Evolutionary conservation across 148 eudicot species (phyloP).

Genomic region (Nepenthes mirabilis): DNA sequence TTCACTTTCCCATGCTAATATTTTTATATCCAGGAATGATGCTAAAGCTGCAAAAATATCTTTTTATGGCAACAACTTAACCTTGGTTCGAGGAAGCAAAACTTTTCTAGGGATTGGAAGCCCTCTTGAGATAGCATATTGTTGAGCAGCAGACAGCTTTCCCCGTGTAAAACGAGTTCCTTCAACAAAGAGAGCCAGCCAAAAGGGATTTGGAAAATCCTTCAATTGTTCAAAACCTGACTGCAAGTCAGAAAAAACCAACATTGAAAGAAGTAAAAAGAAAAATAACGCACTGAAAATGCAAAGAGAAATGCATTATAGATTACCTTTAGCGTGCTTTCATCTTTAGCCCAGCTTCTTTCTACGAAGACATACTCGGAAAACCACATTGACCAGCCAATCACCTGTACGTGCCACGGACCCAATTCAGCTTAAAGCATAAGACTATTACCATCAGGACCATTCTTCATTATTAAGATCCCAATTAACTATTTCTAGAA

Average conservation of each 20-base stretch:
- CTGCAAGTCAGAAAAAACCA: conserved; percentile 12
- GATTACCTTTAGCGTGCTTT: conserved; percentile 56
- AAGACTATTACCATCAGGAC: no score
- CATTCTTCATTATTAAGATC: background rate
- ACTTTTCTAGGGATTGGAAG: conserved; percentile 47
- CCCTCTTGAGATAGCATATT: conserved; percentile 45
- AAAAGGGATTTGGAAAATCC: conserved; percentile 56
- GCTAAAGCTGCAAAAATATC: no score
- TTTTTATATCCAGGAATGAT: no score
- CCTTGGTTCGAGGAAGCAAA: conserved; percentile 70
- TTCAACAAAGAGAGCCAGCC: conserved; percentile 58
- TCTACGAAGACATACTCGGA: conserved; percentile 87
- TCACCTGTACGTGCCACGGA: conserved; percentile 37
- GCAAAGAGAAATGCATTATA: background rate
- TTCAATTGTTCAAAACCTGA: conserved; percentile 42
- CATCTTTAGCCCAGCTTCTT: conserved; percentile 86
- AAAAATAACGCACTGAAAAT: background rate
- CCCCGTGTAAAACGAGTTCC: conserved; percentile 59
- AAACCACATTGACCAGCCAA: conserved; percentile 98
- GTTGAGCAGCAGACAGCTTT: conserved; percentile 55
- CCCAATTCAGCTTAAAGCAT: background rate
- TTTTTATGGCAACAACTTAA: conserved; percentile 1
- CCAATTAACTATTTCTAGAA: background rate
- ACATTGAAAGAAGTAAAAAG: conserved; percentile 2
- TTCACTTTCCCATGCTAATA: no score